Evolutionary conservation across 441 rosid species (phyloP), one percentile per base, ranked within the genome.

Genomic region (Euphorbia schlechtendalii): DNA sequence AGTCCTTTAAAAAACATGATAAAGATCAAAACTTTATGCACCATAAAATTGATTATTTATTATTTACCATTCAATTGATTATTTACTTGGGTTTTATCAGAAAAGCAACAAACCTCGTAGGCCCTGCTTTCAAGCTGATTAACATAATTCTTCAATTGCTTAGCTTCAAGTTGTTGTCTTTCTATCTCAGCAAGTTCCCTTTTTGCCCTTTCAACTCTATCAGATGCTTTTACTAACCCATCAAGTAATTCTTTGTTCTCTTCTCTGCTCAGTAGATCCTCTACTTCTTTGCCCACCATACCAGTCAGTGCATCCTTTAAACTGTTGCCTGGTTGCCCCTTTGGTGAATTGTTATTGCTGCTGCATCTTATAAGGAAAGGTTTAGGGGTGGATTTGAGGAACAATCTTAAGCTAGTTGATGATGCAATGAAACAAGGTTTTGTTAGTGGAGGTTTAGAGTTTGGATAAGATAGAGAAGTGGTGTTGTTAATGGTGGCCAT

Each of bases 171-270:
- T 38, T 86, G 85, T 76, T 84, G 90, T 65, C 81, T 81, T 80
- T 84, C 85, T 65, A 93, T 90, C 80, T 88, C 95, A 4, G 77
- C 84, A 36, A 93, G 89, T 63, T 82, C 82, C 65, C 95, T 84
- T 75, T 32, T 32, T 32, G 34, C 34, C 34, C 34, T 32, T 32
- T 32, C 34, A 32, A 32, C 34, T 32, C 34, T 32, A 32, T 59
- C 56, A n/a, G 91, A 84, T 25, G 97, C 96, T 65, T 74, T 79
- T 61, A 84, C 91, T 69, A 90, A 75, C 67, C 89, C 99, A 64
- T 87, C 91, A 40, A 90, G 83, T 82, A 93, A 74, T 1, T 0
- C 81, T 68, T 70, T 83, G 75, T 93, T 93, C 77, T 88, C 99
- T 66, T 88, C 85, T 62, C 80, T 79, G 73, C 64, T 77, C 75